Evolutionary conservation across 805 yeast genomes (phyloP).

Genomic region (Metschnikowia kunwiensis): DNA sequence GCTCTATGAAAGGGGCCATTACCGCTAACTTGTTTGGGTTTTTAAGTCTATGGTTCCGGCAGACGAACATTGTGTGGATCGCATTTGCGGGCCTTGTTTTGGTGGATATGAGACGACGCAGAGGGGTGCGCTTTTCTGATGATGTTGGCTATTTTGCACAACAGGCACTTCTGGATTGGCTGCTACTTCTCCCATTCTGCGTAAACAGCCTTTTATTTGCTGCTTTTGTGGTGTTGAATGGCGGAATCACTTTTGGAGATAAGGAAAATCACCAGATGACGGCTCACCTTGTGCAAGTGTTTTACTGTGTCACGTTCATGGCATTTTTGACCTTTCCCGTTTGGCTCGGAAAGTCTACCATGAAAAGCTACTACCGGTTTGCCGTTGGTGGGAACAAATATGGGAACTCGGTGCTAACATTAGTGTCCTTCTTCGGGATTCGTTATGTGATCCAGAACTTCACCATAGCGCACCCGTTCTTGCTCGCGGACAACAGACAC

Average conservation of each 20-base stretch:
- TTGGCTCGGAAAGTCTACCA: constrained; percentile 52
- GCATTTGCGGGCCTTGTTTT: constrained; percentile 55
- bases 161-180: constrained; percentile 20
- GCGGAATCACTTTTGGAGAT: constrained; percentile 90
- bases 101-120: constrained; percentile 44
- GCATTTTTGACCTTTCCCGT: constrained; percentile 68
- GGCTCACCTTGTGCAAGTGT: constrained; percentile 73
- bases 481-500: constrained; percentile 92
- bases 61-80: constrained; percentile 89
- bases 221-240: constrained; percentile 60
- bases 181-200: constrained; percentile 45
- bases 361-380: constrained; percentile 39
- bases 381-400: constrained; percentile 24
- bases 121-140: not conserved
- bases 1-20: constrained; percentile 21
- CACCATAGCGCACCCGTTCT: constrained; percentile 83
- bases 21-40: constrained; percentile 56
- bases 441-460: constrained; percentile 49
- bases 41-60: constrained; percentile 72
- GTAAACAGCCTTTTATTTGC: constrained; percentile 53
- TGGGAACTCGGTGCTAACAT: constrained; percentile 18
- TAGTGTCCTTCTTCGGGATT: constrained; percentile 27
- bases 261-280: constrained; percentile 76
- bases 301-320: constrained; percentile 70
- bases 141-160: constrained; percentile 4